Conservation (phyloP, 192 early-diverging fungal species). For the Backusella tuberculispora region DNA sequence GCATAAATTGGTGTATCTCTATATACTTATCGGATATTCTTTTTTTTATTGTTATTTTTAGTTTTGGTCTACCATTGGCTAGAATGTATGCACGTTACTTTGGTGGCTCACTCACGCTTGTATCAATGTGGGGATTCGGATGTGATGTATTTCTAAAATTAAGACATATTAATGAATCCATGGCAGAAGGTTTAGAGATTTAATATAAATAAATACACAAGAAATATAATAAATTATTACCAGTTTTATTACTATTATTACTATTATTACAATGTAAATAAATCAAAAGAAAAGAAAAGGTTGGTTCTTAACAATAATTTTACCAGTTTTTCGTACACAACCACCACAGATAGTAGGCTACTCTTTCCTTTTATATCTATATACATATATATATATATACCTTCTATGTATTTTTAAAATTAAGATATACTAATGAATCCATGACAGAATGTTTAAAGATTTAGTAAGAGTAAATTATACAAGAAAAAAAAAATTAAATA, state of each 20-base stretch:
- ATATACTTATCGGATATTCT: background rate
- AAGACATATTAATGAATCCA: slow-evolving; percentile 78
- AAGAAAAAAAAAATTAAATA: too few species aligned
- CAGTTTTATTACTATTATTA: too few species aligned
- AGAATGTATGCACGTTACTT: slow-evolving; percentile 92
- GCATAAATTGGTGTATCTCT: background rate
- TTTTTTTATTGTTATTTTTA: background rate
- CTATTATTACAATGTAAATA: too few species aligned
- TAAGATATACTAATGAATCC: slow-evolving; percentile 82
- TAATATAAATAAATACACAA: slow-evolving; percentile 14
- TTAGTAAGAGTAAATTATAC: slow-evolving; percentile 23
- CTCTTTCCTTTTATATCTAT: too few species aligned
- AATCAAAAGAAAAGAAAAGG: too few species aligned
- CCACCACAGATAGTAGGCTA: too few species aligned
- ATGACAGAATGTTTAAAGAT: slow-evolving; percentile 56
- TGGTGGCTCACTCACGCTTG: slow-evolving; percentile 85
- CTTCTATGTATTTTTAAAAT: slow-evolving; percentile 90
- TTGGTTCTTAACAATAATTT: too few species aligned
- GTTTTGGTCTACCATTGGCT: slow-evolving; percentile 81
- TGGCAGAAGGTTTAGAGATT: slow-evolving; percentile 57
- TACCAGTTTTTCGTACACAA: too few species aligned
- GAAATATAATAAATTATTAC: too few species aligned
- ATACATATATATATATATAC: too few species aligned
- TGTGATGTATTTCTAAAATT: slow-evolving; percentile 90
- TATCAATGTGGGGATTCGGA: slow-evolving; percentile 85